Percentiles rank a stretch among this genome's conserved stretches.
Conservation (phyloP, 2,329 filamentous ascomycete genomes). For the Neocucurbitaria cava region DNA sequence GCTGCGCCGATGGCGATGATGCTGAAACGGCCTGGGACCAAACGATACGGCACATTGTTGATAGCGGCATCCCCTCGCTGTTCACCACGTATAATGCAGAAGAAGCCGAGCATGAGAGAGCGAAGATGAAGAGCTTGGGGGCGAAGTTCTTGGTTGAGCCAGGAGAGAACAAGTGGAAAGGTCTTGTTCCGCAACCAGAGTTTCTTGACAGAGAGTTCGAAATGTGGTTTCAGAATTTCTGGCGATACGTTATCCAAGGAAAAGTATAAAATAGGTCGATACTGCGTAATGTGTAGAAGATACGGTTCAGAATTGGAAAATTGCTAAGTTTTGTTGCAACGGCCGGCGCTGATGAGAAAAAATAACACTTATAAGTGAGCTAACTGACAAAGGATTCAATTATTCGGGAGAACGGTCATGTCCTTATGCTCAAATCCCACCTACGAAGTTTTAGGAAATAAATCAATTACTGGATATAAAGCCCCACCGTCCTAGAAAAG, state of each 20-base stretch:
- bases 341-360: too few species aligned
- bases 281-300: background rate
- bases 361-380: too few species aligned
- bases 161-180: slow-evolving; percentile 20
- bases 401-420: too few species aligned
- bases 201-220: slow-evolving; percentile 24
- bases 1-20: slow-evolving; percentile 23
- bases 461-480: too few species aligned
- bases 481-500: too few species aligned
- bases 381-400: too few species aligned
- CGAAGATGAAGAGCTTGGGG: slow-evolving; percentile 7
- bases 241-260: slow-evolving; percentile 20
- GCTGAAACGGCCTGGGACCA: slow-evolving; percentile 20
- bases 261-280: background rate
- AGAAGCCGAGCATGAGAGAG: slow-evolving; percentile 17
- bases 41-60: slow-evolving; percentile 19
- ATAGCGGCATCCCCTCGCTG: slow-evolving; percentile 13
- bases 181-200: slow-evolving; percentile 23
- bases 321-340: too few species aligned
- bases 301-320: too few species aligned
- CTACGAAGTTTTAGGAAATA: too few species aligned
- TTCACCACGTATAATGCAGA: slow-evolving; percentile 24
- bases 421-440: too few species aligned
- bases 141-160: slow-evolving; percentile 17
- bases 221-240: slow-evolving; percentile 26